These are phyloP conservation scores for Jaltomata sinuosa DNA, from an alignment of 257 asterid species.

Conservation along the genomic window DNA sequence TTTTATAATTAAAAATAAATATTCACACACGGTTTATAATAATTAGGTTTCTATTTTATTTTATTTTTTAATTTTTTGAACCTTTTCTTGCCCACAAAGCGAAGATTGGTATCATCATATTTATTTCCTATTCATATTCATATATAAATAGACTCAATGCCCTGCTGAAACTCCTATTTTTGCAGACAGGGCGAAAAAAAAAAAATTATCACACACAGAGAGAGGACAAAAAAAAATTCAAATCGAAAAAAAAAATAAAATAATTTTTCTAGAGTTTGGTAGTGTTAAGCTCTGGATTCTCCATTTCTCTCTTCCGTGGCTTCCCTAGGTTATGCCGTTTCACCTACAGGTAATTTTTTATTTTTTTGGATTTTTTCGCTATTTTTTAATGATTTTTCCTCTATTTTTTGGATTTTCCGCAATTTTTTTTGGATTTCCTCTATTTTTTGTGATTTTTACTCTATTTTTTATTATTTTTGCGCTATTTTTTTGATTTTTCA, in stretches of 20 bases:
- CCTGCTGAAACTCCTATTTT: background rate
- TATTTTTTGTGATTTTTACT: background rate
- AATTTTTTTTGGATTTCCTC: background rate
- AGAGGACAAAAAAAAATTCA: background rate
- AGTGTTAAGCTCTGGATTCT: background rate
- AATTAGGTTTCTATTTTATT: background rate
- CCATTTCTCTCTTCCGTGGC: background rate
- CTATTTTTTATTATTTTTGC: too few species aligned
- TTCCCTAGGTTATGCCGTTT: conserved; percentile 4
- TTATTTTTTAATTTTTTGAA: background rate
- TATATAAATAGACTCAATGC: background rate
- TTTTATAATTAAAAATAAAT: too few species aligned
- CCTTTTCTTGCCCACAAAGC: conserved; percentile 5
- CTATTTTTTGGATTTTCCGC: too few species aligned
- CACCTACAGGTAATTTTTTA: background rate
- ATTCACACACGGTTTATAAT: background rate
- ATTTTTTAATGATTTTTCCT: background rate
- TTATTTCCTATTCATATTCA: background rate
- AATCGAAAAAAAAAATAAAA: background rate
- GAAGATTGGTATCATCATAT: conserved; percentile 1
- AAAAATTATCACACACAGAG: background rate
- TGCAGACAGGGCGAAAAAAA: background rate
- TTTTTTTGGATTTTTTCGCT: background rate
- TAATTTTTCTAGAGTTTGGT: background rate
- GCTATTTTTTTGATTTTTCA: background rate